Evolutionary conservation across 352 stramenopile genomes (phyloP).

Genomic region (Phytophthora pluvialis): DNA sequence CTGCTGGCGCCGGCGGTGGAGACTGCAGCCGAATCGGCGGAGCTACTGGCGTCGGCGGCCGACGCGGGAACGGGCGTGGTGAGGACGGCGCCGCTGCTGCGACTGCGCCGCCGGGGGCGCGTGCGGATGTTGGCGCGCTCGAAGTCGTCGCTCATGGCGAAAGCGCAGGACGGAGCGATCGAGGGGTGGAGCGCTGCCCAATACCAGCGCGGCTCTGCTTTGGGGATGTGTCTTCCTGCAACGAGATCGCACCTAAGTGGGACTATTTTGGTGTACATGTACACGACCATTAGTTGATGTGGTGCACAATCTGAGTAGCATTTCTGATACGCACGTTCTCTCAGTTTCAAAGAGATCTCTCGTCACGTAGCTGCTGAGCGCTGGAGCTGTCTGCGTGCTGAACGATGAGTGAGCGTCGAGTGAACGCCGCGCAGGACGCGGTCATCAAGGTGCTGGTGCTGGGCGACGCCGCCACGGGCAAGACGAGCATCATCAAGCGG

Average conservation of each 20-base stretch:
- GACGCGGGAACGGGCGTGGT: conserved; percentile 62
- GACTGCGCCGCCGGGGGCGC: conserved; percentile 44
- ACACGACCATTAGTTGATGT: background rate
- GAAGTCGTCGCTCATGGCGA: conserved; percentile 36
- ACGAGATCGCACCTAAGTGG: background rate
- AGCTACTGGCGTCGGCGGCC: conserved; percentile 25
- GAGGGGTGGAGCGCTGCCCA: conserved; percentile 2
- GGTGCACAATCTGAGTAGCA: background rate
- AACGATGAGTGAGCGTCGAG: conserved; percentile 67
- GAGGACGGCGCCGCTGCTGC: conserved; percentile 91
- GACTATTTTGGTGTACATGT: background rate
- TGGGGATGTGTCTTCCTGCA: conserved; percentile 28
- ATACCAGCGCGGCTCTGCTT: background rate
- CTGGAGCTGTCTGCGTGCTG: conserved; percentile 2
- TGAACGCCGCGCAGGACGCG: conserved; percentile 83
- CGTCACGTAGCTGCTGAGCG: background rate
- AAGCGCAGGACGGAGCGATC: background rate
- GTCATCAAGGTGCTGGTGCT: conserved; percentile 94
- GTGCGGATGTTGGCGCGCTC: conserved; percentile 22
- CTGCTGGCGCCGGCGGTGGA: background rate
- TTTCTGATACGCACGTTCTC: background rate
- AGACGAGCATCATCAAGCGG: conserved; percentile 94
- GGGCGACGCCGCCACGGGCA: conserved; percentile 90
- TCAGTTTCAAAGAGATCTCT: background rate
- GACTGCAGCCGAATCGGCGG: conserved; percentile 5